phyloP scores from a whole-genome alignment of 2,329 filamentous ascomycete genomes.

The Fusarium sp. region DNA sequence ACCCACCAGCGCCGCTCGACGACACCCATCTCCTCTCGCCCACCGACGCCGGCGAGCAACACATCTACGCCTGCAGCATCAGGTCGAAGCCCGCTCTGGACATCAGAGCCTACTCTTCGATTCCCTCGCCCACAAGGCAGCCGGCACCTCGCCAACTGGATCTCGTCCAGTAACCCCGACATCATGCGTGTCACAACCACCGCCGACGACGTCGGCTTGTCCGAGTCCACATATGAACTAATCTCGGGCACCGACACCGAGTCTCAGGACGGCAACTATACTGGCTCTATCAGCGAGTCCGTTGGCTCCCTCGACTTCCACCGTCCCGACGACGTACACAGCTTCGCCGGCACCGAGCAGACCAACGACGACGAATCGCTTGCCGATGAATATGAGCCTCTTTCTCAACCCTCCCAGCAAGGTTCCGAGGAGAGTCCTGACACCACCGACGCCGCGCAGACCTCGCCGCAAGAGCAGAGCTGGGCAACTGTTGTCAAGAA shows the following conservation, averaged over 20 bases:
- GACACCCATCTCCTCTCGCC: constrained; percentile 25
- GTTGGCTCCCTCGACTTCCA: constrained; percentile 63
- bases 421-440: constrained; percentile 29
- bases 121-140: constrained; percentile 69
- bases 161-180: constrained; percentile 68
- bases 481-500: constrained; percentile 34
- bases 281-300: constrained; percentile 63
- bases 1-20: constrained; percentile 33
- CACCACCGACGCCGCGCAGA: constrained; percentile 10
- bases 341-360: constrained; percentile 62
- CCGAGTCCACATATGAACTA: constrained; percentile 69
- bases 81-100: constrained; percentile 46
- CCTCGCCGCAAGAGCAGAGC: constrained; percentile 24
- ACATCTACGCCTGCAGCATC: constrained; percentile 4
- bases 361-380: constrained; percentile 59
- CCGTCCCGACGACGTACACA: constrained; percentile 65
- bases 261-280: constrained; percentile 62
- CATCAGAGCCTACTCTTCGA: constrained; percentile 64
- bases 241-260: constrained; percentile 66
- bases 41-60: constrained; percentile 33
- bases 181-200: constrained; percentile 63
- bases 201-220: constrained; percentile 63
- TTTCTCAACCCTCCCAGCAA: constrained; percentile 12
- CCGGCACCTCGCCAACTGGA: constrained; percentile 68
- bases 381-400: constrained; percentile 49